Evolutionary conservation across 2,329 filamentous ascomycete species (phyloP), one percentile per base, ranked within the genome.

Genomic region (Monosporascus sp.): DNA sequence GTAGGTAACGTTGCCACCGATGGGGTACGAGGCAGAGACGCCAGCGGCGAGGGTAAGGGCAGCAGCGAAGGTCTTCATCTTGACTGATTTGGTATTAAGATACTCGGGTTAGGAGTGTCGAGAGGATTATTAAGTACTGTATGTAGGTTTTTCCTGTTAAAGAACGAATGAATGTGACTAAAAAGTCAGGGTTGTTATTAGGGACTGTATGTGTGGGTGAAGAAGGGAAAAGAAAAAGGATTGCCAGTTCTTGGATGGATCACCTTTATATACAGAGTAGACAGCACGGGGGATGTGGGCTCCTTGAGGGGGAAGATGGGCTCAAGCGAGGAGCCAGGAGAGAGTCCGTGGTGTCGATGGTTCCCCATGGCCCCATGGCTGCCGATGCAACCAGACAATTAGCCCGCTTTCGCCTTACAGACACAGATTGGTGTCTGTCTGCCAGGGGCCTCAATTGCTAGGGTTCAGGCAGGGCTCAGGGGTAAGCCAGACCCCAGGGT

Each of bases 41-140:
- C 76, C 78, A 65, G 74, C 73, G 68, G 70, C 76, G 70, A 78
- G 74, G 65, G 79, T 78, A 67, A 80, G 65, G 69, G 75, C 71
- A 66, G 78, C 77, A 68, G 73, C 68, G 67, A 80, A 71, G 80
- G 78, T 84, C 81, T 85, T 81, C 82, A 86, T 86, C 70, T 83
- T 85, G 80, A 75, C 74, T 74, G 74, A 71, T 74, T 74, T 71
- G 68, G 69, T 68, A 72, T 73, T 73, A 68, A 66, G 60, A 56
- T 56, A 67, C 64, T 70, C 66, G 65, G 59, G n/a, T n/a, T 60
- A 52, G 60, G 57, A 63, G 67, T 66, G 65, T 63, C 57, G 65
- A 58, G 59, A 63, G 59, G 65, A 60, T 66, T 65, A 60, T 61
- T 62, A 64, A 57, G 60, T 61, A 49, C 49, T 54, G 55, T 59